A percentile compares a stretch with the other conserved stretches of the same genome.
These are phyloP conservation scores for Aegilops bicornis DNA, from an alignment of 176 grass and related monocot genomes.

Conservation along the genomic window DNA sequence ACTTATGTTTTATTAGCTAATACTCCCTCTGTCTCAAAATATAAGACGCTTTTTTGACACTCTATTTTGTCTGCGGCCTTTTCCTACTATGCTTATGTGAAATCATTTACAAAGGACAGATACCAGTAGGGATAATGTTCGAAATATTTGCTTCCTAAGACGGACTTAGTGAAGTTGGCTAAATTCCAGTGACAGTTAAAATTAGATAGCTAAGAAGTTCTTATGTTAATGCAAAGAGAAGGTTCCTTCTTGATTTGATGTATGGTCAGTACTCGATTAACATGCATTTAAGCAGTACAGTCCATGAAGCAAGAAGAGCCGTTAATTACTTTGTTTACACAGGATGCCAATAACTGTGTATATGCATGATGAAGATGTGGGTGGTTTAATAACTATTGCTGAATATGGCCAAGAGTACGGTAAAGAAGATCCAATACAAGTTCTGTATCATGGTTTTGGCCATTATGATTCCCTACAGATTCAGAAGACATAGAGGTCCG, in stretches of 20 bases:
- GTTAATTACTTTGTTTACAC: slow-evolving; percentile 17
- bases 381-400: slow-evolving; percentile 42
- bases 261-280: background rate
- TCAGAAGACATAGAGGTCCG: slow-evolving; percentile 33
- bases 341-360: slow-evolving; percentile 98
- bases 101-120: background rate
- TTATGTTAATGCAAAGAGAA: background rate
- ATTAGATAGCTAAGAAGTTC: background rate
- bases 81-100: background rate
- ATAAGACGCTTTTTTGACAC: too few species aligned
- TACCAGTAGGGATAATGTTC: background rate
- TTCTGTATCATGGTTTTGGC: slow-evolving; percentile 95
- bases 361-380: slow-evolving; percentile 78
- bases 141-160: background rate
- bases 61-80: background rate
- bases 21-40: background rate
- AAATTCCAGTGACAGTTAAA: background rate
- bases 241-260: background rate
- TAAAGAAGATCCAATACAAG: slow-evolving; percentile 69
- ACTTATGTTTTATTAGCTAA: background rate
- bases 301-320: background rate
- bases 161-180: background rate
- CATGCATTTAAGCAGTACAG: background rate
- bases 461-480: slow-evolving; percentile 91
- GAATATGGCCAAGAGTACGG: slow-evolving; percentile 97